These are phyloP conservation scores for Rhamnella rubrinervis DNA, from an alignment of 331 rosid genomes.

Conservation along the genomic window DNA sequence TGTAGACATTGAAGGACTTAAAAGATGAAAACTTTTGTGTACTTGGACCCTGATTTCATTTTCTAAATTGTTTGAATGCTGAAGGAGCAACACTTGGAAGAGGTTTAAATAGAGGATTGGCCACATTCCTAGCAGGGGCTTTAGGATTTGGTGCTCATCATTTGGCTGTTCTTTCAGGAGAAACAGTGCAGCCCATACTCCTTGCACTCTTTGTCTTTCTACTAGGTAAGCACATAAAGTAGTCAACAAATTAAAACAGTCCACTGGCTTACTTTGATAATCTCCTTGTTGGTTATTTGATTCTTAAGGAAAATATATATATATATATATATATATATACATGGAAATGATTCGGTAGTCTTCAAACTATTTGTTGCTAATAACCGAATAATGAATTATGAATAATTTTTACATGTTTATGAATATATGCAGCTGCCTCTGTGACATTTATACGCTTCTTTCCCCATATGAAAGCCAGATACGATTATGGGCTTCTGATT, in stretches of 20 bases:
- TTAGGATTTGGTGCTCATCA: slow-evolving; percentile 41
- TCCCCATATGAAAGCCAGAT: slow-evolving; percentile 39
- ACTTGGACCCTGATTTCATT: too few relatives aligned
- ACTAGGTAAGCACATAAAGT: slow-evolving; percentile 13
- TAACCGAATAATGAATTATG: too few relatives aligned
- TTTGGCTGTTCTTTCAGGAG: slow-evolving; percentile 31
- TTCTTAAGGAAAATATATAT: too few relatives aligned
- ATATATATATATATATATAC: too few relatives aligned
- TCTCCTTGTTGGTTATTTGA: not conserved
- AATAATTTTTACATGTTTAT: not conserved
- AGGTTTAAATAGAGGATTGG: slow-evolving; percentile 51
- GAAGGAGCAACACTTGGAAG: slow-evolving; percentile 55
- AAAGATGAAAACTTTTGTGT: too few relatives aligned
- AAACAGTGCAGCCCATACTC: slow-evolving; percentile 24
- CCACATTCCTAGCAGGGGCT: slow-evolving; percentile 45
- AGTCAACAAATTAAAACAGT: not conserved
- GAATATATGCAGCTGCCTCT: slow-evolving; percentile 29
- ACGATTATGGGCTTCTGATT: slow-evolving; percentile 46
- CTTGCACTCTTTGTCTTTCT: slow-evolving; percentile 25
- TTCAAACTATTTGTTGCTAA: too few relatives aligned
- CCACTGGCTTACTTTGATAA: not conserved
- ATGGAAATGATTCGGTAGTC: too few relatives aligned
- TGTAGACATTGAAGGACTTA: too few relatives aligned
- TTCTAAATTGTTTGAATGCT: not conserved
- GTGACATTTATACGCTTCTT: slow-evolving; percentile 42